Base-by-base conservation (phyloP, 495 filamentous ascomycete species). In the Cercophora samala region DNA sequence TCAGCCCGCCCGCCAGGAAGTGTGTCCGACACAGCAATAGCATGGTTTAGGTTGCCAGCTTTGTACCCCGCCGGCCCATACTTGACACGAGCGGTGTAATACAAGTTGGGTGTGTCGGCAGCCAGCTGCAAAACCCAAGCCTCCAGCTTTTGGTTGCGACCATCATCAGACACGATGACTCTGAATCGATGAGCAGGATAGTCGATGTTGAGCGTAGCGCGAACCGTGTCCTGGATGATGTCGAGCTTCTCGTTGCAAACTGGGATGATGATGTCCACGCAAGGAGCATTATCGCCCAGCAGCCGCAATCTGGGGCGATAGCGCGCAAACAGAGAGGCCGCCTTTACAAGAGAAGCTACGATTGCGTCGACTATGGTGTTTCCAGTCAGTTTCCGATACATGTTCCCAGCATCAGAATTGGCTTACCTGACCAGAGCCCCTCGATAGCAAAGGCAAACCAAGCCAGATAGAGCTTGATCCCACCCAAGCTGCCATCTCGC, bases 91-190 rank as follows among this genome's bases (percentile, higher is more conserved):
- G 80, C 75, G 53, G 81, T 75, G 66, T 86, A 86, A 68, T 75
- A 78, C 2, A 85, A 21, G 37, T 85, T 81, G 25, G 60, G 18
- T 4, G 32, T 37, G 1, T 73, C 74, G 66, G 76, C 81, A 26
- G 69, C 64, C 3, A 63, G 23, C 21, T 64, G 60, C 22, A 70
- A 61, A 15, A 74, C 66, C 5, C 72, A 60, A 17, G 83, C 58
- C 0, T 78, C 71, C 4, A 86, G 68, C 5, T 76, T 75, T 0
- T 69, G 66, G 15, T 76, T 79, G 26, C 73, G 71, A 23, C 71
- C 83, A 66, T 87, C 85, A 63, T 87, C 85, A n/a, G 82, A 69
- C 4, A 87, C 73, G 25, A 86, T 76, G 3, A 86, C 77, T 26
- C 84, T 73, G 67, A 84, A 84, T 3, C 71, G 72, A 62, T 85